These are phyloP conservation scores for Claviceps sorghi DNA, from an alignment of 2,329 filamentous ascomycete genomes.

Conservation along the genomic window DNA sequence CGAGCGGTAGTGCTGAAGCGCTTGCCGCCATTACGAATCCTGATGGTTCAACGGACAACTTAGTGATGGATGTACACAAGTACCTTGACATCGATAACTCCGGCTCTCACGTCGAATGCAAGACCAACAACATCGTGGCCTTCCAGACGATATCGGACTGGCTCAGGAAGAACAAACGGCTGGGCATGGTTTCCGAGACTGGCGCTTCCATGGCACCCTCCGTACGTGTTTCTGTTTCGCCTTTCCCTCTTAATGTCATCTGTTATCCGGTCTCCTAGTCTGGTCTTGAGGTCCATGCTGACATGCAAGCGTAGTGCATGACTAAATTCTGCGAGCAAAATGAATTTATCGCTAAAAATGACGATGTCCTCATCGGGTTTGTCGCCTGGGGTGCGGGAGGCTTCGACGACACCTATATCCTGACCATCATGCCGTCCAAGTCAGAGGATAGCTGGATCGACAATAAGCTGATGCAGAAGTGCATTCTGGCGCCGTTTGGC, in stretches of 20 bases:
- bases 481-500: conserved; percentile 23
- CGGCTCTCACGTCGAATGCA: conserved; percentile 36
- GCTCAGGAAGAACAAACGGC: conserved; percentile 30
- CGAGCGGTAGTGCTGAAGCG: conserved; percentile 33
- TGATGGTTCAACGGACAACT: conserved; percentile 38
- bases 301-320: conserved; percentile 20
- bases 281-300: not conserved
- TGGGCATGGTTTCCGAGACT: conserved; percentile 38
- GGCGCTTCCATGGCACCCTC: conserved; percentile 30
- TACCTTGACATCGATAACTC: conserved; percentile 45
- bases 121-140: conserved; percentile 35
- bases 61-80: conserved; percentile 47
- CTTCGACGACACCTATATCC: conserved; percentile 26
- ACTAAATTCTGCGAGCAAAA: conserved; percentile 31
- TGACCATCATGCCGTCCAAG: conserved; percentile 26
- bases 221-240: conserved; percentile 14
- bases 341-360: conserved; percentile 28
- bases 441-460: conserved; percentile 17
- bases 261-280: not conserved
- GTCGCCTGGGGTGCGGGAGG: conserved; percentile 32
- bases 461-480: conserved; percentile 28
- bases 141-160: conserved; percentile 33
- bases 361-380: conserved; percentile 32
- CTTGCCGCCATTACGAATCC: conserved; percentile 41
- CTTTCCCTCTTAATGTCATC: not conserved